phyloP scores from a whole-genome alignment of 176 grass and related monocot genomes.

The Rhynchospora pubera region DNA sequence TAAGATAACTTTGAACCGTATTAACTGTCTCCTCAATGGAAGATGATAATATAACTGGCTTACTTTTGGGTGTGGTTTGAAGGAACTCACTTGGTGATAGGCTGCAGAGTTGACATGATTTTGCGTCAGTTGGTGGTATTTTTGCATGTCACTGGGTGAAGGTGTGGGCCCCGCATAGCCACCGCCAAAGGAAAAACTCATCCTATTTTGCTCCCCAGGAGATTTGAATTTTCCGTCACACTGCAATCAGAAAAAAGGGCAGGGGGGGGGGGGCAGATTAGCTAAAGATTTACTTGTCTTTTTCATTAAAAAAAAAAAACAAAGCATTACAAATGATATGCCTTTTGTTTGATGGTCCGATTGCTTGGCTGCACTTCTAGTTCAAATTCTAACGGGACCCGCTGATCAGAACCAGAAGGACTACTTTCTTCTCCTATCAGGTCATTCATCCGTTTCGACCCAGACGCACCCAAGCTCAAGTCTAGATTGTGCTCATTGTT shows the following conservation, averaged over 20 bases:
- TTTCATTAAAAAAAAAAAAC: neutral
- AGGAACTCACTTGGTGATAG: conserved; percentile 47
- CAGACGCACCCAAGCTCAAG: conserved; percentile 73
- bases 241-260: conserved; percentile 22
- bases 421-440: conserved; percentile 30
- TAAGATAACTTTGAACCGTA: neutral
- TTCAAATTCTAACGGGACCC: conserved; percentile 51
- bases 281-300: neutral
- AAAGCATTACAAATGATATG: conserved; percentile 11
- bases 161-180: neutral
- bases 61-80: neutral
- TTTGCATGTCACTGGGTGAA: neutral
- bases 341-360: conserved; percentile 60
- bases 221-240: conserved; percentile 41
- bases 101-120: conserved; percentile 29
- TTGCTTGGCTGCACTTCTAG: conserved; percentile 42
- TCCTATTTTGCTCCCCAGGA: conserved; percentile 1
- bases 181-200: conserved; percentile 15
- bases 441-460: conserved; percentile 46
- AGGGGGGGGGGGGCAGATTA: no score
- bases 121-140: conserved; percentile 12
- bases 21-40: neutral
- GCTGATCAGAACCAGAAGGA: conserved; percentile 36
- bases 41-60: neutral
- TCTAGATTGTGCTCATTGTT: conserved; percentile 72